Evolutionary conservation across 106 monocot species (phyloP).

Genomic region (Apostasia shenzhenica): DNA sequence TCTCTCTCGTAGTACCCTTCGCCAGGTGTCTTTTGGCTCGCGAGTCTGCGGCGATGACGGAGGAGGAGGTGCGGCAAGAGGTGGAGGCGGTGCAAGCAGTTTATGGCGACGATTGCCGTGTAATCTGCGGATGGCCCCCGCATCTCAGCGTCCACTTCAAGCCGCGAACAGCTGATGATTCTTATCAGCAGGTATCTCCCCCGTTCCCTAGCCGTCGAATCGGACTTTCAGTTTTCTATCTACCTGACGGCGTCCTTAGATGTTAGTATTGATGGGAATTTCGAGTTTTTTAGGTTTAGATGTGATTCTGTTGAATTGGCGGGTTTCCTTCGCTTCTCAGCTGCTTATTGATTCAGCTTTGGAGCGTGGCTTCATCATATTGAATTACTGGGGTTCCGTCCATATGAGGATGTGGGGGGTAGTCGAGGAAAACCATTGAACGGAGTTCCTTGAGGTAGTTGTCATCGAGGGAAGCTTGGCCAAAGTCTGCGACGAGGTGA

Average conservation of each 20-base stretch:
- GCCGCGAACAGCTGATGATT: conserved; percentile 80
- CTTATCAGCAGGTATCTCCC: conserved; percentile 58
- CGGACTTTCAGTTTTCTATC: neutral
- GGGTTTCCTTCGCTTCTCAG: too few species aligned
- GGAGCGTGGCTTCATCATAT: too few species aligned
- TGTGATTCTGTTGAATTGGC: too few species aligned
- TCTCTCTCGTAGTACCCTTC: too few species aligned
- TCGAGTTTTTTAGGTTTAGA: neutral
- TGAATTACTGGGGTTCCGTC: too few species aligned
- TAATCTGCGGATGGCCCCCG: conserved; percentile 51
- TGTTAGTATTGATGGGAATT: neutral
- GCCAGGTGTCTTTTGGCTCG: neutral
- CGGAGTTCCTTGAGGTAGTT: too few species aligned
- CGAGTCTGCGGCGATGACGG: conserved; percentile 22
- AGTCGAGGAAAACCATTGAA: too few species aligned
- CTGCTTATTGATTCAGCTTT: too few species aligned
- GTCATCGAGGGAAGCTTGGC: too few species aligned
- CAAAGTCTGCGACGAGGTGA: too few species aligned
- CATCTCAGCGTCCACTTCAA: conserved; percentile 58
- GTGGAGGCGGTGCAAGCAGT: conserved; percentile 77
- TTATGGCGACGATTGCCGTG: conserved; percentile 78
- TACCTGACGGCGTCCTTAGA: neutral
- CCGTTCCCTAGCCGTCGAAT: neutral
- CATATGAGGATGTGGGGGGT: too few species aligned
- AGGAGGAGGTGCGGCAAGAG: conserved; percentile 61